A percentile compares a stretch with the other conserved stretches of the same genome.
Conservation (phyloP, 2,329 filamentous ascomycete genomes). For the Arthroderma uncinatum region DNA sequence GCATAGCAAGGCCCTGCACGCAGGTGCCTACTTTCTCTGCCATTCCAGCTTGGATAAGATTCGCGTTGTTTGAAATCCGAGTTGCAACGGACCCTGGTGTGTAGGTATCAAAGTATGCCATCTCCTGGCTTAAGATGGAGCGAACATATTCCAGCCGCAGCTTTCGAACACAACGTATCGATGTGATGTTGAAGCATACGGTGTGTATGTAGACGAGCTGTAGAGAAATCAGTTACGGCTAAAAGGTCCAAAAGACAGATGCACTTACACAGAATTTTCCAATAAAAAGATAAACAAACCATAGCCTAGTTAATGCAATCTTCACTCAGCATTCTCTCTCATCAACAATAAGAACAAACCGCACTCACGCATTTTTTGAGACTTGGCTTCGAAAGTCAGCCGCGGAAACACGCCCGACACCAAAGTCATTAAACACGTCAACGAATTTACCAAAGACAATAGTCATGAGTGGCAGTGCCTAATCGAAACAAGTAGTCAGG, state of each 20-base stretch:
- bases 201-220: conserved; percentile 52
- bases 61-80: conserved; percentile 18
- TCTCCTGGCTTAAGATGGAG: conserved; percentile 18
- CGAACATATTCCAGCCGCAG: conserved; percentile 18
- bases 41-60: conserved; percentile 16
- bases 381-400: conserved; percentile 30
- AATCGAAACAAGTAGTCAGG: background rate
- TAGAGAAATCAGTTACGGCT: conserved; percentile 29
- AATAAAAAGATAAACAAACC: conserved; percentile 60
- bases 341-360: background rate
- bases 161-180: conserved; percentile 20
- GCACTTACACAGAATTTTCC: conserved; percentile 34
- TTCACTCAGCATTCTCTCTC: background rate
- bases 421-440: conserved; percentile 37
- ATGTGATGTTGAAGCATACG: conserved; percentile 39
- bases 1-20: conserved; percentile 15
- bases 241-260: background rate
- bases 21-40: conserved; percentile 17
- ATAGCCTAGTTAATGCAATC: conserved; percentile 33
- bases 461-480: conserved; percentile 36
- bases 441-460: conserved; percentile 44
- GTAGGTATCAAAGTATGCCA: conserved; percentile 23
- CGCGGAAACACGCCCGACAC: conserved; percentile 22
- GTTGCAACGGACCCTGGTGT: conserved; percentile 17
- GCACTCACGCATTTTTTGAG: conserved; percentile 26